Percentiles rank a stretch among this genome's conserved stretches.
Evolutionary conservation across 2,329 filamentous ascomycete species (phyloP).

Genomic region (Elsinoe necatrix): DNA sequence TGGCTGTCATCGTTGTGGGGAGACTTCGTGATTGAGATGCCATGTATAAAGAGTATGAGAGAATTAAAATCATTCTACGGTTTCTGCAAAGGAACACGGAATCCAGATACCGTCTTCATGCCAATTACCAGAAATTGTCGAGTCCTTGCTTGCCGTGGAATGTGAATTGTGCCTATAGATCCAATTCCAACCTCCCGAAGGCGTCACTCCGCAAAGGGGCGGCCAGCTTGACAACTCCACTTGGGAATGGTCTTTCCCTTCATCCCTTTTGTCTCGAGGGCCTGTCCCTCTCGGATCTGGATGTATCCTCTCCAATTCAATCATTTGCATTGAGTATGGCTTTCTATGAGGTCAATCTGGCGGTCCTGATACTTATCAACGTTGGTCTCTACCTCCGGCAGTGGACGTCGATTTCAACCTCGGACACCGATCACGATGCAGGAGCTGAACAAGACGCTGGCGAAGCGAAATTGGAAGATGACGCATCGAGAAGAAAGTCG

Average conservation of each 20-base stretch:
- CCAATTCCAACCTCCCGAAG: neutral
- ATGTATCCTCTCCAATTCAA: neutral
- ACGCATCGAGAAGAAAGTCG: slow-evolving; percentile 13
- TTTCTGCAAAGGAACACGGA: neutral
- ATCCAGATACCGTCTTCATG: neutral
- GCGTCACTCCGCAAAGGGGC: slow-evolving; percentile 1
- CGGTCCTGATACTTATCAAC: slow-evolving; percentile 21
- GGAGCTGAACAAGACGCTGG: slow-evolving; percentile 9
- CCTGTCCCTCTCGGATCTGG: neutral
- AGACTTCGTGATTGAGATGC: neutral
- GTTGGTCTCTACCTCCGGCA: slow-evolving; percentile 19
- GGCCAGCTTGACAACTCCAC: neutral
- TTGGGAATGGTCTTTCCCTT: neutral
- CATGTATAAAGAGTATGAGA: neutral
- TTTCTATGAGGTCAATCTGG: slow-evolving; percentile 23
- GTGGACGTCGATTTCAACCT: neutral
- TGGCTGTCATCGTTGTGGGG: neutral
- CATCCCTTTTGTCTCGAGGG: neutral
- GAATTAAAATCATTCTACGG: neutral
- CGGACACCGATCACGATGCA: neutral
- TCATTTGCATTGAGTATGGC: slow-evolving; percentile 18
- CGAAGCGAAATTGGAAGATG: slow-evolving; percentile 19
- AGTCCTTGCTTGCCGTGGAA: slow-evolving; percentile 10
- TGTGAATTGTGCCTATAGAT: neutral
- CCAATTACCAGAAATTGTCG: neutral